A percentile compares a stretch with the other conserved stretches of the same genome.
Evolutionary conservation across 1,139 yeast genomes (phyloP).

Genomic region (Suzukiozyma palmioleophila): DNA sequence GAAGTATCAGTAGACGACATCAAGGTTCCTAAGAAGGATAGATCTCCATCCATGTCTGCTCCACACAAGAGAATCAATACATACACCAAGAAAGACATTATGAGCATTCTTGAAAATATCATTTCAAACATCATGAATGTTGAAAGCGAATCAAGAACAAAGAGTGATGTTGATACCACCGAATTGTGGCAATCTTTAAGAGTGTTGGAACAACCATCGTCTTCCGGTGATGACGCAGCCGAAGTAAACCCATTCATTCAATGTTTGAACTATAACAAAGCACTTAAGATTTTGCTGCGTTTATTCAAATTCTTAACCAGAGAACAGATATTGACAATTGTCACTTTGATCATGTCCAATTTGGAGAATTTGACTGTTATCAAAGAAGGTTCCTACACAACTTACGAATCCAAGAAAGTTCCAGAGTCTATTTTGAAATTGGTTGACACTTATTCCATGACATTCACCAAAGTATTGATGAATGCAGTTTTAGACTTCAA

Average conservation of each 20-base stretch:
- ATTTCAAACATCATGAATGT: slow-evolving; percentile 74
- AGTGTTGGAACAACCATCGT: slow-evolving; percentile 49
- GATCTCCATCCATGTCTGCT: slow-evolving; percentile 21
- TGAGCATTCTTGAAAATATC: slow-evolving; percentile 67
- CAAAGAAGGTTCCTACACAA: slow-evolving; percentile 72
- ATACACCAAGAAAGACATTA: slow-evolving; percentile 41
- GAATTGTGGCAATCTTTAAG: slow-evolving; percentile 78
- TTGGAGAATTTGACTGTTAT: slow-evolving; percentile 78
- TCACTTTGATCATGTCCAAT: slow-evolving; percentile 78
- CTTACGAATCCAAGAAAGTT: slow-evolving; percentile 47
- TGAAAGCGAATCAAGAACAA: slow-evolving; percentile 79
- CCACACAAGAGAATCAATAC: slow-evolving; percentile 24
- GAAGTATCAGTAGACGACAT: slow-evolving; percentile 17
- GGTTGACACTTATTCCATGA: slow-evolving; percentile 75
- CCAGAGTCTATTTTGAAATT: slow-evolving; percentile 58
- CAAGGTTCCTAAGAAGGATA: slow-evolving; percentile 12
- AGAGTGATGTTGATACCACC: slow-evolving; percentile 48
- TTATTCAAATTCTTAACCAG: slow-evolving; percentile 76
- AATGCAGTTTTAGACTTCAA: slow-evolving; percentile 80
- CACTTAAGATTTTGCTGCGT: slow-evolving; percentile 84
- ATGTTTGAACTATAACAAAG: slow-evolving; percentile 80
- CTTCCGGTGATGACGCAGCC: slow-evolving; percentile 40
- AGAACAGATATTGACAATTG: slow-evolving; percentile 74
- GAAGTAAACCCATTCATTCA: slow-evolving; percentile 78
- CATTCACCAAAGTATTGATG: slow-evolving; percentile 82